Percentiles rank a stretch among this genome's conserved stretches.
Conservation (phyloP, 768 basidiomycete species). For the Amanita fuliginea region DNA sequence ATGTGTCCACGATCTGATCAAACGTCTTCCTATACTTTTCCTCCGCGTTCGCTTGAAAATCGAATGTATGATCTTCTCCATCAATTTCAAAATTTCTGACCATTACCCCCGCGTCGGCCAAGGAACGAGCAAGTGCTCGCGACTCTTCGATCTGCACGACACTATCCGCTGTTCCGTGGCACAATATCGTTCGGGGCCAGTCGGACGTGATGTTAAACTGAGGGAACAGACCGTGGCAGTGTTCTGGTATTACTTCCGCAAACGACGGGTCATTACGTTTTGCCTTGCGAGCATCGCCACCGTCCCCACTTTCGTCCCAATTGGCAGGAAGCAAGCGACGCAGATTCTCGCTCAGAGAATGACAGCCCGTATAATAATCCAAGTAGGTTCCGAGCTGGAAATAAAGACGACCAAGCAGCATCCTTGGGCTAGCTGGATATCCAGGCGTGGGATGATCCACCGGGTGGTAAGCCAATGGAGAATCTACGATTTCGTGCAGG, state of each 20-base stretch:
- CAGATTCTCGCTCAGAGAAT: slow-evolving; percentile 31
- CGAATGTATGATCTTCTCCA: slow-evolving; percentile 45
- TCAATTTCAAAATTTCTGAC: slow-evolving; percentile 25
- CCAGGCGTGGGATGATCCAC: slow-evolving; percentile 36
- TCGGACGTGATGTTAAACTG: slow-evolving; percentile 26
- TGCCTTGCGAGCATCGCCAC: slow-evolving; percentile 18
- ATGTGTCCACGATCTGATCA: slow-evolving; percentile 27
- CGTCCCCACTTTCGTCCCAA: slow-evolving; percentile 3
- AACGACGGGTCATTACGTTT: slow-evolving; percentile 1
- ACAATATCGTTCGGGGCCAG: slow-evolving; percentile 40
- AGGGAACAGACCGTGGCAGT: slow-evolving; percentile 32
- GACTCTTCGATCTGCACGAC: slow-evolving; percentile 35
- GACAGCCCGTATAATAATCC: slow-evolving; percentile 47
- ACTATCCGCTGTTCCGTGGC: slow-evolving; percentile 40
- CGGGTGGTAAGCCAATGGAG: slow-evolving; percentile 35
- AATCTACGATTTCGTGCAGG: slow-evolving; percentile 23
- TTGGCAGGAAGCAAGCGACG: slow-evolving; percentile 15
- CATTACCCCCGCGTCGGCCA: slow-evolving; percentile 24
- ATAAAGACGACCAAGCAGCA: slow-evolving; percentile 45
- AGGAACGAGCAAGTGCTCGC: slow-evolving; percentile 19
- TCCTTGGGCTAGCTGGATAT: slow-evolving; percentile 51
- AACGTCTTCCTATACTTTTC: slow-evolving; percentile 23
- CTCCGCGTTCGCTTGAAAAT: slow-evolving; percentile 36
- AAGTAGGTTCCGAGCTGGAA: slow-evolving; percentile 46
- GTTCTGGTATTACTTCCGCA: slow-evolving; percentile 18